Evolutionary conservation across 768 basidiomycete species (phyloP), one percentile per base, ranked within the genome.

Genomic region (Xerocomellus amylosporus): DNA sequence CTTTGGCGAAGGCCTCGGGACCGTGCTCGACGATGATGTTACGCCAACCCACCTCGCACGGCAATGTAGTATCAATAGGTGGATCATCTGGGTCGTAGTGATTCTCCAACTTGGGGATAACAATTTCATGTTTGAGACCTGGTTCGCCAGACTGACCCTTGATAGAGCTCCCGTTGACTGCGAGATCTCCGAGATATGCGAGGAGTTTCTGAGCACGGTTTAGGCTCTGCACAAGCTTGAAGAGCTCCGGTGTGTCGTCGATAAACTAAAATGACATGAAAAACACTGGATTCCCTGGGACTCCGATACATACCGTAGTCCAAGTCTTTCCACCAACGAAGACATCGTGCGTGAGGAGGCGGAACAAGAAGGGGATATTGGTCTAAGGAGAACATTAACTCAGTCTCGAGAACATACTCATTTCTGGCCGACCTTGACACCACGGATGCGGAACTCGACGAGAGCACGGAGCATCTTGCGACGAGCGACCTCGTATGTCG

Each of bases 371-470:
- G 14, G 97, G 97, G 61, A 98, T 98, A 73, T 98, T 98, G 62
- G 97, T 99, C 93, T 95, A 57, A 8, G 38, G 31, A 50, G 6
- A 30, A 38, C 13, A 13, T 65, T 8, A 56, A 38, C 14, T 30
- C 24, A 13, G 12, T 34, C 30, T 19, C 36, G 12, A 46, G 19
- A 54, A 42, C 17, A 31, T 9, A 26, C 3, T 17, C 12, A 19
- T 28, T 34, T 19, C 34, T 17, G 10, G 22, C 60, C 10, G 40
- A 86, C 91, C 85, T 98, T 98, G 73, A 98, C 93, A 64, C 97
- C 97, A 61, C 97, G 93, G 63, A 99, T 98, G 65, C 97, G 90
- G 87, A 98, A 99, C 71, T 99, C 97, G 44, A 99, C 94, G n/a
- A 99, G 83, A 33, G 97, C 96, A 63, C 97, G 91, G 51, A 99